Evolutionary conservation across 2,329 filamentous ascomycete species (phyloP).

Genomic region (Balansia obtecta): DNA sequence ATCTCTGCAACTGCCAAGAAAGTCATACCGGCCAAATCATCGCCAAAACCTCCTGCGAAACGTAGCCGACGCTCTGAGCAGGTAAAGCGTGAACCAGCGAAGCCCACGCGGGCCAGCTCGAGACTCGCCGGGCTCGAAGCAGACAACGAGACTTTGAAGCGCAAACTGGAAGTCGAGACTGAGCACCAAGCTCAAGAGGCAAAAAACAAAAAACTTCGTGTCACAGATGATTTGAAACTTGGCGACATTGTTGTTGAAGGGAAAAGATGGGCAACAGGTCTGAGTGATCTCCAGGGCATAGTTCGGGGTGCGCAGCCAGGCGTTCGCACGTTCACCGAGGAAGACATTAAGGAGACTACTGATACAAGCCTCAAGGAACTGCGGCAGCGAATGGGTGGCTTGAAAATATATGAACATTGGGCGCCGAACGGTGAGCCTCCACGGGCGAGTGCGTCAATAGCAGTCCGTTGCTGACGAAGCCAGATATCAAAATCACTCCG

Average conservation of each 20-base stretch:
- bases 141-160: conserved; percentile 33
- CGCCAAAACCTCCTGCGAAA: conserved; percentile 30
- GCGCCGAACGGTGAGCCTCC: conserved; percentile 53
- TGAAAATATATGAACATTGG: conserved; percentile 76
- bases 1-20: conserved; percentile 60
- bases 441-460: too few species aligned
- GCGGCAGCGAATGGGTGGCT: conserved; percentile 60
- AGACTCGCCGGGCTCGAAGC: conserved; percentile 43
- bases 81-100: conserved; percentile 32
- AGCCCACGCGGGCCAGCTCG: conserved; percentile 45
- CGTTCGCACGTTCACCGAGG: conserved; percentile 72
- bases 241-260: conserved; percentile 71
- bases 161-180: conserved; percentile 37
- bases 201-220: conserved; percentile 45
- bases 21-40: conserved; percentile 46
- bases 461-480: not conserved
- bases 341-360: conserved; percentile 67
- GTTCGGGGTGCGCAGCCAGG: conserved; percentile 63
- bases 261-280: conserved; percentile 57
- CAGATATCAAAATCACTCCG: conserved; percentile 83
- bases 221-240: conserved; percentile 51
- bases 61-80: conserved; percentile 23
- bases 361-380: conserved; percentile 64
- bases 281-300: conserved; percentile 49
- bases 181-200: conserved; percentile 28